Evolutionary conservation across 2,329 filamentous ascomycete species (phyloP).

Genomic region (Botrytis byssoidea): DNA sequence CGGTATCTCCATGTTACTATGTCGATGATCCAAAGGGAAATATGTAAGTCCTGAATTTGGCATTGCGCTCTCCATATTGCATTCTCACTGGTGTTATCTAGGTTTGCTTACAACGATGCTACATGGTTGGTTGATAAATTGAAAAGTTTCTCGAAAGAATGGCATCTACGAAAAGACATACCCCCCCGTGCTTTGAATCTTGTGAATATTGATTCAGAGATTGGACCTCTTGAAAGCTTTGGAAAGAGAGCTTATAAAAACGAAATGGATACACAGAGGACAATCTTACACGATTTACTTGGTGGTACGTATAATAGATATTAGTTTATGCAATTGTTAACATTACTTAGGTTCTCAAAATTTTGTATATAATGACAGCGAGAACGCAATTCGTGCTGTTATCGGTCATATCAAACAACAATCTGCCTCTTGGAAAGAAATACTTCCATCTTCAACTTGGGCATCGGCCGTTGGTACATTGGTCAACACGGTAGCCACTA

Average conservation of each 20-base stretch:
- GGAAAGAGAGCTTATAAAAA: constrained; percentile 60
- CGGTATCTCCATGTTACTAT: constrained; percentile 74
- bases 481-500: constrained; percentile 57
- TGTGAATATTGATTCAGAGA: constrained; percentile 59
- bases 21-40: constrained; percentile 59
- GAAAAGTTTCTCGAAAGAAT: constrained; percentile 48
- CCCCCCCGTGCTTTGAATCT: constrained; percentile 51
- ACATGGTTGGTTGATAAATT: constrained; percentile 61
- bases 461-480: constrained; percentile 61
- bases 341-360: constrained; percentile 50
- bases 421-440: constrained; percentile 55
- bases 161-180: constrained; percentile 55
- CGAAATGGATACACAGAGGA: constrained; percentile 61
- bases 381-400: constrained; percentile 53
- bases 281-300: constrained; percentile 59
- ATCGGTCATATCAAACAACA: constrained; percentile 52
- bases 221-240: constrained; percentile 58
- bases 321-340: constrained; percentile 10
- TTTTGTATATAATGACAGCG: constrained; percentile 56
- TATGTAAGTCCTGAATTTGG: constrained; percentile 50
- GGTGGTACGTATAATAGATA: constrained; percentile 44
- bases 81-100: constrained; percentile 34
- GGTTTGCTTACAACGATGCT: constrained; percentile 67
- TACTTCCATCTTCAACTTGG: constrained; percentile 61
- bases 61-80: neutral